phyloP scores from a whole-genome alignment of 2,329 filamentous ascomycete genomes.

The Mycosphaerelloides madeirae region DNA sequence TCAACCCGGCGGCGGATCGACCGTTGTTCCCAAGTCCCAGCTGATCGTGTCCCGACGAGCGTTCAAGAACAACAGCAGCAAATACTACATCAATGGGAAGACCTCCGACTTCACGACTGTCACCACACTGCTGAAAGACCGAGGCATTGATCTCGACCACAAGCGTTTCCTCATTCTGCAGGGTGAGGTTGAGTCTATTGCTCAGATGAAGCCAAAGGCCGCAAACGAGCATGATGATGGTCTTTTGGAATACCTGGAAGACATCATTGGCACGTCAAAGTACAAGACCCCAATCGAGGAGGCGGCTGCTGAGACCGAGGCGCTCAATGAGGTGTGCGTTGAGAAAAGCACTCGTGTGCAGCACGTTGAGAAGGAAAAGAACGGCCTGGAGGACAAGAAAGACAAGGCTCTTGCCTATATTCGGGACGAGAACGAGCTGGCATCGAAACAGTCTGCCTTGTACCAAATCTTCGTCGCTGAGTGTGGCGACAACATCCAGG shows the following conservation, averaged over 20 bases:
- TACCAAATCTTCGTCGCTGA: constrained; percentile 90
- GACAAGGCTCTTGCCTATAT: constrained; percentile 87
- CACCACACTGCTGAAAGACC: constrained; percentile 77
- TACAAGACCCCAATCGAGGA: constrained; percentile 98
- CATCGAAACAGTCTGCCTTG: constrained; percentile 80
- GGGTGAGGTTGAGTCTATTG: constrained; percentile 96
- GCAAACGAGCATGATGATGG: constrained; percentile 93
- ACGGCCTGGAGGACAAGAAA: constrained; percentile 90
- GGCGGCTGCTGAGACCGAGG: constrained; percentile 81
- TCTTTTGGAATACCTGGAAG: constrained; percentile 91
- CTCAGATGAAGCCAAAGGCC: constrained; percentile 98
- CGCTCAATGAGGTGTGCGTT: constrained; percentile 86
- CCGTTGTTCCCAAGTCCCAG: constrained; percentile 76
- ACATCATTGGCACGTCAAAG: constrained; percentile 97
- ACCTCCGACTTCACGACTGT: constrained; percentile 90
- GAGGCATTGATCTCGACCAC: constrained; percentile 92
- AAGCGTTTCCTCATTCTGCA: constrained; percentile 97
- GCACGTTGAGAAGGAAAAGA: constrained; percentile 97
- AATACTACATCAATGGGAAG: constrained; percentile 92
- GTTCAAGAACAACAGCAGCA: constrained; percentile 97
- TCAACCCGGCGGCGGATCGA: constrained; percentile 66
- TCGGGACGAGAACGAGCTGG: constrained; percentile 87
- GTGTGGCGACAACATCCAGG: constrained; percentile 79
- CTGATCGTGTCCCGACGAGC: constrained; percentile 85
- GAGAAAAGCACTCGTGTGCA: constrained; percentile 95